Percentiles rank a stretch among this genome's conserved stretches.
phyloP scores from a whole-genome alignment of 176 grass and related monocot species.

The Tillandsia fasciculata region DNA sequence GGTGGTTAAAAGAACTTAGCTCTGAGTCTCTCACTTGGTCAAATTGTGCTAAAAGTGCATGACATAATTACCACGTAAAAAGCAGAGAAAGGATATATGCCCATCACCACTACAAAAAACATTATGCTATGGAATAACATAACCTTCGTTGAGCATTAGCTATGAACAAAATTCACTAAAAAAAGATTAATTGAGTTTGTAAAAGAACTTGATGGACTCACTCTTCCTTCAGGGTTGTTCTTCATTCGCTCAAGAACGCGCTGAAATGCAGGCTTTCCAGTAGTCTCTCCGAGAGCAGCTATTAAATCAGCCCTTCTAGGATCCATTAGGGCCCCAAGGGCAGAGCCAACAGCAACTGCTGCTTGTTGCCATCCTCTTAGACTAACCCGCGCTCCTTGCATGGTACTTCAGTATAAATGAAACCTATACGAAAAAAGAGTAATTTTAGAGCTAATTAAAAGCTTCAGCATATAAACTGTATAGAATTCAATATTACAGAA shows the following conservation, averaged over 20 bases:
- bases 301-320: constrained; percentile 87
- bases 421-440: not conserved
- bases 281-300: constrained; percentile 88
- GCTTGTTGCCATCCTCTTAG: constrained; percentile 91
- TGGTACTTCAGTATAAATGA: constrained; percentile 9
- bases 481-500: too few relatives aligned
- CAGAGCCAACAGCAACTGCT: constrained; percentile 78
- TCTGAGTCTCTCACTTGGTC: too few relatives aligned
- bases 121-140: too few relatives aligned
- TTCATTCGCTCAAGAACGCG: constrained; percentile 74
- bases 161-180: not conserved
- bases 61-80: too few relatives aligned
- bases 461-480: not conserved
- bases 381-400: constrained; percentile 51
- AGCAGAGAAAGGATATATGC: too few relatives aligned
- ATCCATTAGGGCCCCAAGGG: constrained; percentile 80
- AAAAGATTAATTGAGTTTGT: not conserved
- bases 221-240: constrained; percentile 68
- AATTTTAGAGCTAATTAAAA: not conserved
- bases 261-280: constrained; percentile 69
- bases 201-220: constrained; percentile 14
- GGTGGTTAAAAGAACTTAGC: too few relatives aligned
- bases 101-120: too few relatives aligned
- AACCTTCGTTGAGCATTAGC: too few relatives aligned
- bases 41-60: too few relatives aligned